Evolutionary conservation across 164 flowering plant species (phyloP).

Genomic region (Cinnamomum micranthum): DNA sequence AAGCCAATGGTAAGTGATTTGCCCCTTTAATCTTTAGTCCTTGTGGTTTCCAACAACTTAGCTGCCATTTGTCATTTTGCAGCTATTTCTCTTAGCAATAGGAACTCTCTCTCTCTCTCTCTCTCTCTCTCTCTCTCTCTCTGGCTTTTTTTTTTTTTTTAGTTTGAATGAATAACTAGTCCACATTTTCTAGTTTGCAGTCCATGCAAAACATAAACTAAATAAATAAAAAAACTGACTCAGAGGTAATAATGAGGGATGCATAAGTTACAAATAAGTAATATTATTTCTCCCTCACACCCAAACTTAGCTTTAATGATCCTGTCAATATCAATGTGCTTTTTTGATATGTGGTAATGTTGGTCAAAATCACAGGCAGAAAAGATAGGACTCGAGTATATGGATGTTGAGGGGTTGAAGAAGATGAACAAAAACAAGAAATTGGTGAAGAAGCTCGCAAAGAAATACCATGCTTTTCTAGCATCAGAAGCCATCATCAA

Average conservation of each 20-base stretch:
- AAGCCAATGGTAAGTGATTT: no score
- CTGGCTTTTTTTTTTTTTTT: no score
- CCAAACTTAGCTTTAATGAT: not conserved
- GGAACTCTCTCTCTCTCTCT: no score
- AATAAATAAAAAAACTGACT: not conserved
- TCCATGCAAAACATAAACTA: no score
- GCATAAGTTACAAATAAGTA: no score
- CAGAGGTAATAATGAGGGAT: not conserved
- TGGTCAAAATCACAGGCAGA: constrained; percentile 35
- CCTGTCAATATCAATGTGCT: not conserved
- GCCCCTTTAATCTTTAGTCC: no score
- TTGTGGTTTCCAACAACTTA: no score
- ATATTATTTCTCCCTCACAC: not conserved
- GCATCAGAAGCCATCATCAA: constrained; percentile 64
- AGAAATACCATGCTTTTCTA: constrained; percentile 55
- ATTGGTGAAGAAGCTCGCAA: constrained; percentile 56
- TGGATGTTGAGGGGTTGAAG: constrained; percentile 59
- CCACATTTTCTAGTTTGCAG: no score
- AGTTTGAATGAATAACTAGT: no score
- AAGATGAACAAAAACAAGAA: constrained; percentile 64
- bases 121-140: no score
- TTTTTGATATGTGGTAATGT: not conserved
- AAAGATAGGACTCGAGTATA: constrained; percentile 50
- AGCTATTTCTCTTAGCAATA: no score
- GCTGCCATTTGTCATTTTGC: no score